phyloP scores from a whole-genome alignment of 306 rosid species.

The Glycine soja region DNA sequence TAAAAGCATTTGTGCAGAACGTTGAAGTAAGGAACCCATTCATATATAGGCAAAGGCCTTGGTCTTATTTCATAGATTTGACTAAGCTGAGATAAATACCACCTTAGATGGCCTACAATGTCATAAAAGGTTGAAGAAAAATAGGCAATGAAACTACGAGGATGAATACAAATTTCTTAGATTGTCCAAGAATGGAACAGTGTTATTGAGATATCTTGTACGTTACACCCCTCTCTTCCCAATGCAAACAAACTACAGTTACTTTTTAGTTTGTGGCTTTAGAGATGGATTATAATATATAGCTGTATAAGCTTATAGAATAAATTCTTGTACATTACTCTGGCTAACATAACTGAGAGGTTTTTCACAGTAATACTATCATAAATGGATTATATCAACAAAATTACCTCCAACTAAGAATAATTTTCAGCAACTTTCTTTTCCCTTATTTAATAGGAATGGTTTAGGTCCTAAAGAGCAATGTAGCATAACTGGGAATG shows the following conservation, averaged over 20 bases:
- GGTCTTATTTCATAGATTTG: too few species aligned
- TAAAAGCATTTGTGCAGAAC: neutral
- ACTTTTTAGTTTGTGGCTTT: neutral
- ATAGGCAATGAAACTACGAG: neutral
- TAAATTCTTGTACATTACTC: constrained; percentile 13
- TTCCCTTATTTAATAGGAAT: too few species aligned
- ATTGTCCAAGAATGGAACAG: neutral
- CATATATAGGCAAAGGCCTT: too few species aligned
- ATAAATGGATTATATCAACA: neutral
- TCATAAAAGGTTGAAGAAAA: neutral
- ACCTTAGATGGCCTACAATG: neutral
- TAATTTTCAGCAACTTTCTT: too few species aligned
- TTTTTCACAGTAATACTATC: neutral
- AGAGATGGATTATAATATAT: neutral
- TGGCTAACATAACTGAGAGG: too few species aligned
- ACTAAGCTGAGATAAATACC: neutral
- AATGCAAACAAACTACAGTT: neutral
- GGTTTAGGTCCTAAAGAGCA: too few species aligned
- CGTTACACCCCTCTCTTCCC: neutral
- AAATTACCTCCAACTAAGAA: neutral
- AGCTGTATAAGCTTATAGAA: neutral
- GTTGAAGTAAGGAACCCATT: neutral
- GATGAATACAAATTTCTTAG: neutral
- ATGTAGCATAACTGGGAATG: too few species aligned
- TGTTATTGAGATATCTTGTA: neutral